These are phyloP conservation scores for Gigaspora rosea DNA, from an alignment of 192 early-diverging fungal species.

Conservation along the genomic window DNA sequence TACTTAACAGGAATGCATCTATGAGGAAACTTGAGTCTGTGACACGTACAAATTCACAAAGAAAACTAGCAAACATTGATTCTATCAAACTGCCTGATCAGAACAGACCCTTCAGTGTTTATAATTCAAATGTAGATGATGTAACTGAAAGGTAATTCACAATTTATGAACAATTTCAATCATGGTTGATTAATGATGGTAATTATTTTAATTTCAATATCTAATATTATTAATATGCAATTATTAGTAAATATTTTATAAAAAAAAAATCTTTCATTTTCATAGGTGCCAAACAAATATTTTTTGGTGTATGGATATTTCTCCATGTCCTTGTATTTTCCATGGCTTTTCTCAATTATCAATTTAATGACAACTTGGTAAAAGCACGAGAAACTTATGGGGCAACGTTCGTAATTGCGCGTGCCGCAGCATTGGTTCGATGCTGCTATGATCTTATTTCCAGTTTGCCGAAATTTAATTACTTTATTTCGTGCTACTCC, in stretches of 20 bases:
- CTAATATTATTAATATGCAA: conserved; percentile 2
- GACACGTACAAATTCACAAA: too few species aligned
- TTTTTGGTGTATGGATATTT: conserved; percentile 58
- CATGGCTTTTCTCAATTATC: conserved; percentile 63
- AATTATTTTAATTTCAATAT: conserved; percentile 32
- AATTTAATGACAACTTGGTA: conserved; percentile 55
- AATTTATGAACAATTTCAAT: conserved; percentile 38
- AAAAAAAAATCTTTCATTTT: background rate
- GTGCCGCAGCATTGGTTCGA: conserved; percentile 64
- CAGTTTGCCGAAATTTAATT: conserved; percentile 79
- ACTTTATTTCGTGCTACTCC: conserved; percentile 55
- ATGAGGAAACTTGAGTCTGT: too few species aligned
- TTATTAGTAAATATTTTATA: background rate
- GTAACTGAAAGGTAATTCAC: background rate
- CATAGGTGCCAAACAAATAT: conserved; percentile 42
- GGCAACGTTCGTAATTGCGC: conserved; percentile 55
- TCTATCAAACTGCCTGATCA: too few species aligned
- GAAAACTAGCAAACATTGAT: too few species aligned
- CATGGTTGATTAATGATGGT: conserved; percentile 55
- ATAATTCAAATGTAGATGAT: background rate
- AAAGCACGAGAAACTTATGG: conserved; percentile 53
- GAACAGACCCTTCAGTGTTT: background rate
- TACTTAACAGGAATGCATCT: too few species aligned
- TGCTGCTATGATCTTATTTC: conserved; percentile 73
- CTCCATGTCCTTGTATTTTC: conserved; percentile 59